These are phyloP conservation scores for Hypoxylon rubiginosum DNA, from an alignment of 2,329 filamentous ascomycete genomes.

Conservation along the genomic window DNA sequence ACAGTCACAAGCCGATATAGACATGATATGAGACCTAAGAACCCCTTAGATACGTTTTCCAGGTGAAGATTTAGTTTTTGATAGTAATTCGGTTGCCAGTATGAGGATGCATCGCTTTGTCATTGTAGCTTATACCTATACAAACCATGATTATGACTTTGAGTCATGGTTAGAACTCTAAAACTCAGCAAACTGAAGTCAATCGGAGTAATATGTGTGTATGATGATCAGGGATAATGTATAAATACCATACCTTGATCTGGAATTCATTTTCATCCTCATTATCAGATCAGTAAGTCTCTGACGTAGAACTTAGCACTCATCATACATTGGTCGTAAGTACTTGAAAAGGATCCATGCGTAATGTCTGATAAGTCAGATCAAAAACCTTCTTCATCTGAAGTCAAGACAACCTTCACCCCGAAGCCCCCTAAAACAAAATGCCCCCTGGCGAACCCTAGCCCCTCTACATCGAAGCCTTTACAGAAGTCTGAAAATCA, in stretches of 20 bases:
- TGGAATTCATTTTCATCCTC: neutral
- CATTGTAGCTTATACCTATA: too few species aligned
- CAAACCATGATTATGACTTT: neutral
- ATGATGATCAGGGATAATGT: neutral
- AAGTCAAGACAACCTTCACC: neutral
- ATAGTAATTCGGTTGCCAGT: too few species aligned
- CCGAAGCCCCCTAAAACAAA: neutral
- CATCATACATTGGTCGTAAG: neutral
- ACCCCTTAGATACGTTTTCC: too few species aligned
- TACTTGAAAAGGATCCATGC: neutral
- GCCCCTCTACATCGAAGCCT: neutral
- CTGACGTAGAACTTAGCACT: neutral
- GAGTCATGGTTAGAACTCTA: neutral
- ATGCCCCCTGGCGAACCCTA: neutral
- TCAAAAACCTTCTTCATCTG: neutral
- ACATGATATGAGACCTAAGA: too few species aligned
- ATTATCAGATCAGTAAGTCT: neutral
- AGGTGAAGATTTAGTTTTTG: too few species aligned
- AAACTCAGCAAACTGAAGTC: neutral
- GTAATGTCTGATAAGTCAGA: neutral
- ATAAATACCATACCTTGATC: neutral
- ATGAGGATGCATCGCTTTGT: too few species aligned
- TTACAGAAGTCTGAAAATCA: neutral
- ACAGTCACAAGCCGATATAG: neutral
- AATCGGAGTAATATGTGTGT: neutral